Evolutionary conservation across 2,329 filamentous ascomycete genomes (phyloP).

Genomic region (Aspergillus uvarum): DNA sequence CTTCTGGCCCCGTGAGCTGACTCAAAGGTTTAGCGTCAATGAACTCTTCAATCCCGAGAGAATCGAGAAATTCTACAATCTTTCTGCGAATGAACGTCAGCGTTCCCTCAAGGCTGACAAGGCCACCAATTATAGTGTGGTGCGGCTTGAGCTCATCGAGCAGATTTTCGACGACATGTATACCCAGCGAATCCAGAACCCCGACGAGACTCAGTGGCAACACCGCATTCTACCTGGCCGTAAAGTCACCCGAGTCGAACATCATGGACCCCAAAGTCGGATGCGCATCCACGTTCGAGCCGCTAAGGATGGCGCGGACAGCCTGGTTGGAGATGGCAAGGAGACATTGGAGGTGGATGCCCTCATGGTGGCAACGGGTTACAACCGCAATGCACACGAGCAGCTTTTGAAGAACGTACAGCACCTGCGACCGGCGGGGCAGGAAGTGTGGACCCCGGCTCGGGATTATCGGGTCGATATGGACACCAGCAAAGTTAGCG

Average conservation of each 20-base stretch:
- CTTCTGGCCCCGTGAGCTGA: constrained; percentile 2
- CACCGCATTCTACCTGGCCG: constrained; percentile 74
- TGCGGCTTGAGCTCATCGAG: constrained; percentile 86
- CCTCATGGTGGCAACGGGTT: constrained; percentile 85
- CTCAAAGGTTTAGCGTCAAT: constrained; percentile 68
- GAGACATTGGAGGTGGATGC: constrained; percentile 74
- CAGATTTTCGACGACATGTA: constrained; percentile 86
- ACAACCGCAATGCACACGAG: constrained; percentile 74
- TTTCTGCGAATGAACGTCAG: constrained; percentile 62
- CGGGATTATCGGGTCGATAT: constrained; percentile 80
- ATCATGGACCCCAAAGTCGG: constrained; percentile 50
- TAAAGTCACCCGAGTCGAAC: constrained; percentile 62
- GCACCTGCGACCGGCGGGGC: constrained; percentile 61
- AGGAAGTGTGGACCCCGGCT: constrained; percentile 63
- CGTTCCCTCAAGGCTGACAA: constrained; percentile 67
- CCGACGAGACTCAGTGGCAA: constrained; percentile 73
- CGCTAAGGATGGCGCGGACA: constrained; percentile 29
- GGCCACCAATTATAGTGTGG: constrained; percentile 91
- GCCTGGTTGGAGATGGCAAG: constrained; percentile 42
- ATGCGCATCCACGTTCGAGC: constrained; percentile 63
- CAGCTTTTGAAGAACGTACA: constrained; percentile 69
- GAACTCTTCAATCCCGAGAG: constrained; percentile 91
- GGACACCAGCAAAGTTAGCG: constrained; percentile 64
- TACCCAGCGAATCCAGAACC: constrained; percentile 71
- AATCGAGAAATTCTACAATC: constrained; percentile 73